Base-by-base conservation (phyloP, 2,329 filamentous ascomycete species). In the Trichoderma koningii region DNA sequence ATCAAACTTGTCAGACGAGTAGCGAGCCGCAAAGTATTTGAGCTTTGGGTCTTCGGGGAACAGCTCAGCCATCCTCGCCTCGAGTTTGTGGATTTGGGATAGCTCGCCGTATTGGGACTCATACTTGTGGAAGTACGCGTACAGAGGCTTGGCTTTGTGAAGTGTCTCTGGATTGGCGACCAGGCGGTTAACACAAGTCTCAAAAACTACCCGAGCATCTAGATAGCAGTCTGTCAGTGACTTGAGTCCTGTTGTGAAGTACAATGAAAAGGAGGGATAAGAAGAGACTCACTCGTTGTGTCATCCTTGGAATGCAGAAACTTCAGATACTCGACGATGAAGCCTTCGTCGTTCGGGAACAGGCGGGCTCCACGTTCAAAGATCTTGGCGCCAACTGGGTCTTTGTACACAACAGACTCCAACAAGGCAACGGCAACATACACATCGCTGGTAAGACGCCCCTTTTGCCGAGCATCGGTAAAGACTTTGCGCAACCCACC, bases 161-260 rank as follows among this genome's bases (percentile, higher is more conserved):
- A 89, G 79, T 12, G 87, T 86, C 70, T 93, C 91, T 0, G 91
- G 87, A 70, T 93, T 95, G 26, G 89, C 84, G 7, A 90, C 86
- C 50, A 98, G 84, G 67, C 89, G 89, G 73, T 90, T 91, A 66
- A 97, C 91, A 17, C 93, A 93, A 17, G 93, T 97, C 76, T 98
- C 95, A 72, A 99, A 99, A 2, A 97, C 93, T 10, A 95, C 93
- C 69, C 95, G 87, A 41, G 95, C 95, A 83, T 99, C 93, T 93
- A 70, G 41, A 41, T 41, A 21, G 48, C 15, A 15, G 66, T 73
- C 53, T 76, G 71, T 52, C 48, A 7, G 15, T 41, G 48, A 7
- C 21, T n/a, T 23, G n/a, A 10, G 7, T 17, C 3, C 21, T n/a
- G n/a, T n/a, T n/a, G n/a, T n/a, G n/a, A n/a, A n/a, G n/a, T n/a